A percentile compares a stretch with the other conserved stretches of the same genome.
Evolutionary conservation across 352 stramenopile species (phyloP).

Genomic region (Peronosclerospora sorghi): DNA sequence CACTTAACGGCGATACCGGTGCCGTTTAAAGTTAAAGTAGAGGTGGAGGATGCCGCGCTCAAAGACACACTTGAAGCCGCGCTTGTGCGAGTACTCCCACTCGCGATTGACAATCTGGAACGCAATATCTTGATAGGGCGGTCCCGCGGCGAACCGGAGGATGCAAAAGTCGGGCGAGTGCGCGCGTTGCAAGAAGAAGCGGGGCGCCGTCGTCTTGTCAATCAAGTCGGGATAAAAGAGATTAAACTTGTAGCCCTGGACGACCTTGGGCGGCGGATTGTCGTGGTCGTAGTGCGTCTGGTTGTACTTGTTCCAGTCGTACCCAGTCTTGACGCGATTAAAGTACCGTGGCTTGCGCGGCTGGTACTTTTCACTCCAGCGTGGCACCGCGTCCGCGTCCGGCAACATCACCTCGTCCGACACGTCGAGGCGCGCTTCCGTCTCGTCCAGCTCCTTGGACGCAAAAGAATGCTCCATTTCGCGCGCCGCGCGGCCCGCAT

Average conservation of each 20-base stretch:
- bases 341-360: conserved; percentile 98
- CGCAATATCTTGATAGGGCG: conserved; percentile 98
- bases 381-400: conserved; percentile 42
- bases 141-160: conserved; percentile 94
- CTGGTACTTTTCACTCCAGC: conserved; percentile 95
- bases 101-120: conserved; percentile 99
- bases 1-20: too few species aligned
- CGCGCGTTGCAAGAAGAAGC: conserved; percentile 90
- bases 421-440: too few species aligned
- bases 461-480: conserved; percentile 38
- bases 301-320: conserved; percentile 99
- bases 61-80: conserved; percentile 97
- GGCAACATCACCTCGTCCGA: conserved; percentile 85
- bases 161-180: conserved; percentile 95
- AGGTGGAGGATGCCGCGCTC: conserved; percentile 96
- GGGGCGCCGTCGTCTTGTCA: conserved; percentile 91
- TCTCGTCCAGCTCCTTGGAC: conserved; percentile 52
- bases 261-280: conserved; percentile 98
- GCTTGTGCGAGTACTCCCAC: conserved; percentile 96
- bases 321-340: conserved; percentile 98
- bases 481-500: conserved; percentile 60
- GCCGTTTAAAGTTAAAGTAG: conserved; percentile 99
- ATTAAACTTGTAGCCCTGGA: conserved; percentile 99
- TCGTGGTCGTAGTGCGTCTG: conserved; percentile 99
- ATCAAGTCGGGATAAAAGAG: conserved; percentile 99